These are phyloP conservation scores for Apostasia shenzhenica DNA, from an alignment of 106 monocot species.

Conservation along the genomic window DNA sequence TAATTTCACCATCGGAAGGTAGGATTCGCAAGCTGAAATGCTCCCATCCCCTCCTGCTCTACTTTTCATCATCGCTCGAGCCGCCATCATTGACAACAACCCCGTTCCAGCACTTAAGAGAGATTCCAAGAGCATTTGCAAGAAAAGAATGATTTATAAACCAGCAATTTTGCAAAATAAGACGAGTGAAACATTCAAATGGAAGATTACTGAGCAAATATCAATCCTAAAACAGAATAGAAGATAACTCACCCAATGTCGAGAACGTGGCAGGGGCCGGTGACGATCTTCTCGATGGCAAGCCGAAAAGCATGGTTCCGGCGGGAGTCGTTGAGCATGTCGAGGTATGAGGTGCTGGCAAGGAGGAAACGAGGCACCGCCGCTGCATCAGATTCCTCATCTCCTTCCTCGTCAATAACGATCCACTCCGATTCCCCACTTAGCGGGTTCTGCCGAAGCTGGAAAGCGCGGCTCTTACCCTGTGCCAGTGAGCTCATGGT, in stretches of 20 bases:
- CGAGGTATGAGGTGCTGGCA: conserved; percentile 82
- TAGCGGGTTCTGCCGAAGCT: conserved; percentile 66
- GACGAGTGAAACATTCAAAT: not conserved
- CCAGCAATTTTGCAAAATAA: not conserved
- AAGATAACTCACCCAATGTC: conserved; percentile 70
- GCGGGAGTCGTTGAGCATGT: conserved; percentile 87
- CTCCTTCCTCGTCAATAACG: conserved; percentile 51
- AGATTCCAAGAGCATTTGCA: not conserved
- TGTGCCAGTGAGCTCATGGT: conserved; percentile 4
- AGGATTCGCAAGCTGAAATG: conserved; percentile 83
- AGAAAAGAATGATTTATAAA: too few relatives aligned
- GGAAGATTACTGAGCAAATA: not conserved
- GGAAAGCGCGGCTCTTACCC: conserved; percentile 39
- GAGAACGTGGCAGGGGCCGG: conserved; percentile 65
- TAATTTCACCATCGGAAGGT: conserved; percentile 94
- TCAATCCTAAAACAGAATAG: not conserved
- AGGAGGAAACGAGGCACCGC: conserved; percentile 22
- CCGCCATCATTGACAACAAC: conserved; percentile 93
- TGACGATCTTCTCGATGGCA: conserved; percentile 73
- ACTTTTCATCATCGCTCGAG: conserved; percentile 44
- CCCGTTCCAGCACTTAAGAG: conserved; percentile 80
- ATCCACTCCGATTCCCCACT: conserved; percentile 94
- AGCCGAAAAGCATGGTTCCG: conserved; percentile 64
- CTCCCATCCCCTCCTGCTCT: conserved; percentile 23
- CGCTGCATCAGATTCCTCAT: conserved; percentile 3